Evolutionary conservation across 2,329 filamentous ascomycete genomes (phyloP), one percentile per base, ranked within the genome.

Genomic region (Colletotrichum tropicicola): DNA sequence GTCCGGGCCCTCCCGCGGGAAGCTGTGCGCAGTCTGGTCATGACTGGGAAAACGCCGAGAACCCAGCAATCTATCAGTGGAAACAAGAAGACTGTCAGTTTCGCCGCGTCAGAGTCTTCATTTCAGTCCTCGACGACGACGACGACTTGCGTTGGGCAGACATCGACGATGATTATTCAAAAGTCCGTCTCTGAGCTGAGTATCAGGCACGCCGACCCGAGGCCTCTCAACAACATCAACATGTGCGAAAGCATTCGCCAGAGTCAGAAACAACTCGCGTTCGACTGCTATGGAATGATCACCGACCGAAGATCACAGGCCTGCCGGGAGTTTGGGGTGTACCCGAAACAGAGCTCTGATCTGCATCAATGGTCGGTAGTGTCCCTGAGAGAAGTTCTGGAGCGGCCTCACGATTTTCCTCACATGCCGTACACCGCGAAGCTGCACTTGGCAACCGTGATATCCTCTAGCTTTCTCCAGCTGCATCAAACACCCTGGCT

Each of bases 401-500:
- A 57, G 1, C 28, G 15, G 1, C 54, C 54, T 1, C 6, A 13
- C 4, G 9, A 35, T 3, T 56, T 23, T 10, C 43, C 52, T 3
- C 39, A 17, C 8, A 44, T 57, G 43, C 1, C 41, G 2, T n/a
- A 47, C 15, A n/a, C 43, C 0, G 65, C 67, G 43, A 68, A 59
- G 19, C 37, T 73, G 1, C 58, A 65, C 2, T 68, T 75, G 15
- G 65, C 69, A 1, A 54, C 56, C 6, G 58, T 57, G 3, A 55
- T 70, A 1, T 66, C 71, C 6, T 69, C 69, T 0, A 70, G 70
- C 60, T 56, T 74, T 12, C 53, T 72, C 5, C 68, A 72, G 17
- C 63, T 74, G 12, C 52, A 72, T 30, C 60, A 68, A 6, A 73
- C 70, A 1, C 56, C 59, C 3, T 73, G 73, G 70, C 65, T 73